Percentiles rank a stretch among this genome's conserved stretches.
These are phyloP conservation scores for Curvularia hawaiiensis DNA, from an alignment of 2,329 filamentous ascomycete species.

Conservation along the genomic window DNA sequence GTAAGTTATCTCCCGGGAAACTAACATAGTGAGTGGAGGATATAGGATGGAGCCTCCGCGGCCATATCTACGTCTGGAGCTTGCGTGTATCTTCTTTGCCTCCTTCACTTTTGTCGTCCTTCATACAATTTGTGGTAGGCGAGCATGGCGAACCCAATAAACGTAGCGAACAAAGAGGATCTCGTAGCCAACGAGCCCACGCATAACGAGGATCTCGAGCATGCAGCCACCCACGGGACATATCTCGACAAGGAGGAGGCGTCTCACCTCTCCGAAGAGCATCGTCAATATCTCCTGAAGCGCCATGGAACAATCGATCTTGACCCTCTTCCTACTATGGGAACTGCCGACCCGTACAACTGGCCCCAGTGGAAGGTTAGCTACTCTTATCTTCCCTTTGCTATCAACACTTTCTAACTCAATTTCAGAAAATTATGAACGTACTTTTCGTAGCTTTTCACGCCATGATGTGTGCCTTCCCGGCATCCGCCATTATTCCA, in stretches of 20 bases:
- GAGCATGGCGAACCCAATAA: neutral
- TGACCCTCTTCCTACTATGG: slow-evolving; percentile 58
- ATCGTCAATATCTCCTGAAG: slow-evolving; percentile 57
- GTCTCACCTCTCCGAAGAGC: slow-evolving; percentile 49
- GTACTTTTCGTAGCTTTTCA: slow-evolving; percentile 62
- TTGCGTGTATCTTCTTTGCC: neutral
- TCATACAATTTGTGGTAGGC: neutral
- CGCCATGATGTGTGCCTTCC: slow-evolving; percentile 63
- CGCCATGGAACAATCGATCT: slow-evolving; percentile 61
- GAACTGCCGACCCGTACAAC: slow-evolving; percentile 61
- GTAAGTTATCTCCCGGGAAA: slow-evolving; percentile 4
- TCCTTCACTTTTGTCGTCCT: neutral
- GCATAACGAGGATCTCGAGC: slow-evolving; percentile 32
- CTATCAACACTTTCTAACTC: neutral
- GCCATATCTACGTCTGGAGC: neutral
- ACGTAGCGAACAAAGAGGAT: slow-evolving; percentile 17
- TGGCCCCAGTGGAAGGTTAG: slow-evolving; percentile 58
- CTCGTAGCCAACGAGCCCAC: slow-evolving; percentile 3
- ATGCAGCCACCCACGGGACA: slow-evolving; percentile 34
- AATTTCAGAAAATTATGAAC: slow-evolving; percentile 56
- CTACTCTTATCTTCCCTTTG: neutral
- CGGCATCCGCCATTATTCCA: slow-evolving; percentile 59
- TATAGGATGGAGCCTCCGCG: slow-evolving; percentile 16
- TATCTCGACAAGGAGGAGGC: slow-evolving; percentile 34
- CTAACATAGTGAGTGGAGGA: slow-evolving; percentile 12